Base-by-base conservation (phyloP, 2,329 filamentous ascomycete genomes). In the Paraphaeosphaeria sporulosa region DNA sequence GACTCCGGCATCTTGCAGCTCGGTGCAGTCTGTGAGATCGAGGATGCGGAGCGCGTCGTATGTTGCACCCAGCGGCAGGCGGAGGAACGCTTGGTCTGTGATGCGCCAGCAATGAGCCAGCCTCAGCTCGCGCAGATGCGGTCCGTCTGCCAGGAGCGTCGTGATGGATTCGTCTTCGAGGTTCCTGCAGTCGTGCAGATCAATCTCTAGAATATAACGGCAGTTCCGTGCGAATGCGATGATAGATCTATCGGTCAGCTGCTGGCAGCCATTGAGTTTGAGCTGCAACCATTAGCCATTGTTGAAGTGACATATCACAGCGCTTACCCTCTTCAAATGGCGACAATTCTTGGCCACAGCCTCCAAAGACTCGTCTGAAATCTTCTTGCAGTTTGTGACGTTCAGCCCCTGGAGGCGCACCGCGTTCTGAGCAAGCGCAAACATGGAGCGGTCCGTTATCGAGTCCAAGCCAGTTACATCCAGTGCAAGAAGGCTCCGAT, bases 171-270 rank as follows among this genome's bases (percentile, higher is more conserved):
- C 86, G 73, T 96, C 95, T 63, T 91, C 91, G 66, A 99, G 88
- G 48, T 89, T 85, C 57, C 83, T 85, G 81, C 95, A 96, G 69
- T 93, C 90, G 69, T 97, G 92, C 15, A 99, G 86, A 75, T 99
- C 95, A 63, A 99, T 97, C 78, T 99, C 95, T 63, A 99, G 89
- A 34, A 99, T 93, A 67, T 97, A 94, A 13, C 89, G 92, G 76
- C 94, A 97, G 78, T 96, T 87, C 48, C 89, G 84, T 6, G 95
- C 94, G 74, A 99, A 96, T 3, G 93, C 91, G 60, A 92, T 83
- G 64, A 98, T 89, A 7, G 93, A 90, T 51, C 85, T 84, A 74
- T 98, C 93, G 42, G 90, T 93, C 36, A 97, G 82, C 78, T 96
- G 91, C n/a, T 81, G 79, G 75, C 95, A 97, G 59, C 94, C 91